Evolutionary conservation across 2,329 filamentous ascomycete genomes (phyloP).

Genomic region (Thelonectria discophora): DNA sequence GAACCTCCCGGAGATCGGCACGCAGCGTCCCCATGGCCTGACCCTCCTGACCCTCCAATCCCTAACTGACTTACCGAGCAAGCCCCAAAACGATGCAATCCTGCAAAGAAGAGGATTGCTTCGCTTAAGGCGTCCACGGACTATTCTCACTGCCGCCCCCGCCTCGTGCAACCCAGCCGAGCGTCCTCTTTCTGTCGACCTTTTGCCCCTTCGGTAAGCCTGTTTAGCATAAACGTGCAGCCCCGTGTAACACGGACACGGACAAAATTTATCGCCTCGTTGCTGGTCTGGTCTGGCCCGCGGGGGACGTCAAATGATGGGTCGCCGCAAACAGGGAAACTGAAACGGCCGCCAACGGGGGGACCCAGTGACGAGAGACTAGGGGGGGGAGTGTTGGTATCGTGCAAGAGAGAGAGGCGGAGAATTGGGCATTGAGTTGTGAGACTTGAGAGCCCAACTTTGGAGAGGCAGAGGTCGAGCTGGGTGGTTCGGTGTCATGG

Average conservation of each 20-base stretch:
- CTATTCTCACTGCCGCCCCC: no score
- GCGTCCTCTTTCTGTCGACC: background rate
- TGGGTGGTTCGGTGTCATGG: background rate
- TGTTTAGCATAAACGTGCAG: background rate
- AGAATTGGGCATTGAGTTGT: background rate
- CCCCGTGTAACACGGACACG: background rate
- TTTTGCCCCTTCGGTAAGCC: background rate
- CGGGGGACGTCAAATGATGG: background rate
- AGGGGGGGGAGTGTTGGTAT: no score
- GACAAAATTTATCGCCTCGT: background rate
- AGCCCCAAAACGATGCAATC: background rate
- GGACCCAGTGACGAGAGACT: background rate
- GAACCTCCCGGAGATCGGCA: background rate
- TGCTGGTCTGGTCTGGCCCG: no score
- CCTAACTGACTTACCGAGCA: background rate
- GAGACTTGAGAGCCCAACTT: background rate
- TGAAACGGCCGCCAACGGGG: background rate
- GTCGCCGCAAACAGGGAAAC: background rate
- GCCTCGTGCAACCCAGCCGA: background rate
- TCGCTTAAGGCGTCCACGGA: background rate
- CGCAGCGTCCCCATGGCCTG: background rate
- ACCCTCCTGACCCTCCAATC: background rate
- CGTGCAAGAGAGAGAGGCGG: background rate
- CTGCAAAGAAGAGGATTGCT: background rate
- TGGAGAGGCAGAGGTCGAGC: background rate